Evolutionary conservation across 441 rosid genomes (phyloP).

Genomic region (Mallotus repandus): DNA sequence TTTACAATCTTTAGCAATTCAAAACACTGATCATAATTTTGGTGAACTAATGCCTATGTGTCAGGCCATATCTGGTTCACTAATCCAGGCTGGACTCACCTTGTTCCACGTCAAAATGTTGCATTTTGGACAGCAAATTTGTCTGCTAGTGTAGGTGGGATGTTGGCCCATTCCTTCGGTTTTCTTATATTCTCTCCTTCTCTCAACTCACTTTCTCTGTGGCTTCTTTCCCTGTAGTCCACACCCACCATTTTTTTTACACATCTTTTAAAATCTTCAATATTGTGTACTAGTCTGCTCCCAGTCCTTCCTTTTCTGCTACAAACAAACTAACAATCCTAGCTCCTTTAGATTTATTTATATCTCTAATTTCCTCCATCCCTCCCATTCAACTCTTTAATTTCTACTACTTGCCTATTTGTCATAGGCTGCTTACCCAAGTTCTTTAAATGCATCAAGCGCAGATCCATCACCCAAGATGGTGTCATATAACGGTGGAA

Average conservation of each 20-base stretch:
- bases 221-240: constrained; percentile 31
- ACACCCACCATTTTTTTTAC: constrained; percentile 23
- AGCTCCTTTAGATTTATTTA: not conserved
- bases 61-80: too few relatives aligned
- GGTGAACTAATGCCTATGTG: too few relatives aligned
- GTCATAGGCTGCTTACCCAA: constrained; percentile 48
- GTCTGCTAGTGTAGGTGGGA: constrained; percentile 28
- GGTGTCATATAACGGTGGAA: constrained; percentile 5
- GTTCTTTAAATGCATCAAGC: constrained; percentile 24
- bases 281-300: too few relatives aligned
- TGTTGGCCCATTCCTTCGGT: constrained; percentile 23
- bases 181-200: constrained; percentile 12
- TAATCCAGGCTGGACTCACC: too few relatives aligned
- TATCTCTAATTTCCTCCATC: too few relatives aligned
- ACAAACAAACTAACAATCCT: not conserved
- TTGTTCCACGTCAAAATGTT: too few relatives aligned
- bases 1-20: too few relatives aligned
- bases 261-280: too few relatives aligned
- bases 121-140: constrained; percentile 16
- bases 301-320: too few relatives aligned
- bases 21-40: too few relatives aligned
- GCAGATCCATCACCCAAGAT: constrained; percentile 11
- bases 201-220: constrained; percentile 32
- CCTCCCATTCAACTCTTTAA: too few relatives aligned
- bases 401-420: too few relatives aligned